A percentile compares a stretch with the other conserved stretches of the same genome.
These are phyloP conservation scores for Eurotiales sp. DNA, from an alignment of 2,329 filamentous ascomycete genomes.

Conservation along the genomic window DNA sequence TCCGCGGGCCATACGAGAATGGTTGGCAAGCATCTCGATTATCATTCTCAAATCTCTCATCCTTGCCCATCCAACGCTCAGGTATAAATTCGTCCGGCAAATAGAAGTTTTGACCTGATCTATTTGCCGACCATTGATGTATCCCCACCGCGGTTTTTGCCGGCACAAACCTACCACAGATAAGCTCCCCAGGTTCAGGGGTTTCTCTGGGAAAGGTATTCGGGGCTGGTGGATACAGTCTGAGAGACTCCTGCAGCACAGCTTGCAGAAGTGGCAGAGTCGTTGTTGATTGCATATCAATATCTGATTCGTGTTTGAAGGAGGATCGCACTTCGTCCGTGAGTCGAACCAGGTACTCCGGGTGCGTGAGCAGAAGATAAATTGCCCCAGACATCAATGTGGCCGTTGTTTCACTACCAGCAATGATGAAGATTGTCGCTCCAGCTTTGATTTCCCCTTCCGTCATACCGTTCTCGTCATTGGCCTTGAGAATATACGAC, in stretches of 20 bases:
- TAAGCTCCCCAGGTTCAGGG: constrained; percentile 3
- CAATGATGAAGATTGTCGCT: constrained; percentile 29
- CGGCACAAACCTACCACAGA: constrained; percentile 5
- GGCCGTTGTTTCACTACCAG: constrained; percentile 38
- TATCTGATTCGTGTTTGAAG: constrained; percentile 24
- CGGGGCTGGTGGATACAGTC: constrained; percentile 39
- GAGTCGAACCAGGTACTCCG: constrained; percentile 18
- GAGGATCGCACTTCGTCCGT: constrained; percentile 20
- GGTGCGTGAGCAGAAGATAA: constrained; percentile 25
- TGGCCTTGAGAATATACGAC: constrained; percentile 22
- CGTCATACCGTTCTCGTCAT: constrained; percentile 18
- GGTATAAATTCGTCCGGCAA: constrained; percentile 47
- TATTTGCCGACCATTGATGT: constrained; percentile 45
- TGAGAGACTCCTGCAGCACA: constrained; percentile 44
- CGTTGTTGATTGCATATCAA: constrained; percentile 25
- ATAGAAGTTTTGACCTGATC: constrained; percentile 43
- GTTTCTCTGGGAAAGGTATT: neutral
- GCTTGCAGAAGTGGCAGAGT: constrained; percentile 39
- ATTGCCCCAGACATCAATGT: constrained; percentile 36
- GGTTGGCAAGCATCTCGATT: constrained; percentile 45
- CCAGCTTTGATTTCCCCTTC: constrained; percentile 21
- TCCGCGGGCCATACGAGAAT: constrained; percentile 48
- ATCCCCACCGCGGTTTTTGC: constrained; percentile 41
- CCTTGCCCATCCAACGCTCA: constrained; percentile 35
- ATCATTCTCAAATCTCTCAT: constrained; percentile 39